phyloP scores from a whole-genome alignment of 1,139 yeast species.

The Zygosaccharomyces pseudobailii region DNA sequence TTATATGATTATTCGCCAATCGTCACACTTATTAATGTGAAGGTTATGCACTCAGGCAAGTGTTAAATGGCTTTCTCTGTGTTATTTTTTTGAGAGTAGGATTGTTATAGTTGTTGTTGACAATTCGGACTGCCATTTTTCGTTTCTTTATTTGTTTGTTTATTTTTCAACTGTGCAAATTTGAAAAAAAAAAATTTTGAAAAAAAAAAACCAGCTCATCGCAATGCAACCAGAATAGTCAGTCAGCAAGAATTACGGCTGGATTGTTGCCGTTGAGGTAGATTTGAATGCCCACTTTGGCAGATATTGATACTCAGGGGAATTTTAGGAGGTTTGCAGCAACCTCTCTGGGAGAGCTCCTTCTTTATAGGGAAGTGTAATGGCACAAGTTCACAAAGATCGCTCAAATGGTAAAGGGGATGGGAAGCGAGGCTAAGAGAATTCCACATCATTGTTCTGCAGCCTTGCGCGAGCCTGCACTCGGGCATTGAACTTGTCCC shows the following conservation, averaged over 20 bases:
- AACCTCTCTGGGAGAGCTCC: neutral
- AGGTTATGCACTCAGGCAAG: neutral
- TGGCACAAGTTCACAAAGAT: neutral
- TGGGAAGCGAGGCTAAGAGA: neutral
- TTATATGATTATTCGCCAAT: too few relatives aligned
- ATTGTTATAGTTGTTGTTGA: neutral
- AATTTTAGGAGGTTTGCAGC: neutral
- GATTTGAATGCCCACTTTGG: neutral
- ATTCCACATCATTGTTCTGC: constrained; percentile 3
- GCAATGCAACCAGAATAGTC: neutral
- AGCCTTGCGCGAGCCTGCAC: constrained; percentile 36
- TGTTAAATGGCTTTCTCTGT: neutral
- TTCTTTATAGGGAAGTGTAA: neutral
- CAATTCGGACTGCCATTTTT: neutral
- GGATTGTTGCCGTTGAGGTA: neutral
- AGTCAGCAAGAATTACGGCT: neutral
- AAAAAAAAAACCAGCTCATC: constrained; percentile 1
- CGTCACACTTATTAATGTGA: too few relatives aligned
- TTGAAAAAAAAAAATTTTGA: neutral
- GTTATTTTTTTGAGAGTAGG: neutral
- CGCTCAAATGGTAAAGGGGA: too few relatives aligned
- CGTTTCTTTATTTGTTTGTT: neutral
- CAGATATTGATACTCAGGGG: neutral
- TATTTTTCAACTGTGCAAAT: constrained; percentile 1
- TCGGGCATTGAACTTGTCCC: constrained; percentile 37